Percentiles rank a stretch among this genome's conserved stretches.
Conservation (phyloP, 371 early-diverging fungal species). For the Entomophthora muscae region DNA sequence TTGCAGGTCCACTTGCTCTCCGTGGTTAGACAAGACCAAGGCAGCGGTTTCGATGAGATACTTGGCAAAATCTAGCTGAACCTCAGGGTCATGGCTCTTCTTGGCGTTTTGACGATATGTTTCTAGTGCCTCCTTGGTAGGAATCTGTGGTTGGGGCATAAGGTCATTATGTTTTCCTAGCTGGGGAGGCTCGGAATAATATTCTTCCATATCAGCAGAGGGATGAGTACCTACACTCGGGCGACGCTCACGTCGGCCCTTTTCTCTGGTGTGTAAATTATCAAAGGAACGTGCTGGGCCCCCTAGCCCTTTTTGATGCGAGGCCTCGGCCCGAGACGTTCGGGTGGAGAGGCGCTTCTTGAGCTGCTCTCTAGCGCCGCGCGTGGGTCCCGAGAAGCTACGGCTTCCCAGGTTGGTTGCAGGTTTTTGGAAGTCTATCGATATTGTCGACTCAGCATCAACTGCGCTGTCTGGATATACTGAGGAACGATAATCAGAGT, state of each 20-base stretch:
- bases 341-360: not conserved
- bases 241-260: not conserved
- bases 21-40: conserved; percentile 16
- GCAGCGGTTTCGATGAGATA: conserved; percentile 41
- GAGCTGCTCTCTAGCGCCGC: not conserved
- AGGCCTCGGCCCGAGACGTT: not conserved
- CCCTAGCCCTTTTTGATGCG: not conserved
- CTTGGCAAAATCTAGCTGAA: conserved; percentile 64
- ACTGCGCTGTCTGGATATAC: not conserved
- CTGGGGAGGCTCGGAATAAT: not conserved
- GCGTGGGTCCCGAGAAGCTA: not conserved
- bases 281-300: not conserved
- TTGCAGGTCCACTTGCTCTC: conserved; percentile 45
- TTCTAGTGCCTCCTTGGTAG: conserved; percentile 35
- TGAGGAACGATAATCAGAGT: not conserved
- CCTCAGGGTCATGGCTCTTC: conserved; percentile 49
- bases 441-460: not conserved
- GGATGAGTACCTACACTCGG: not conserved
- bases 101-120: conserved; percentile 58
- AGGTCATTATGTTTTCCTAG: not conserved
- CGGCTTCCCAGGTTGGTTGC: not conserved
- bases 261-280: not conserved
- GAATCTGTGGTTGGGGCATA: not conserved
- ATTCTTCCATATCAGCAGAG: not conserved
- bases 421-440: not conserved